Evolutionary conservation across 192 early-diverging fungal species (phyloP).

Genomic region (Diversispora epigaea): DNA sequence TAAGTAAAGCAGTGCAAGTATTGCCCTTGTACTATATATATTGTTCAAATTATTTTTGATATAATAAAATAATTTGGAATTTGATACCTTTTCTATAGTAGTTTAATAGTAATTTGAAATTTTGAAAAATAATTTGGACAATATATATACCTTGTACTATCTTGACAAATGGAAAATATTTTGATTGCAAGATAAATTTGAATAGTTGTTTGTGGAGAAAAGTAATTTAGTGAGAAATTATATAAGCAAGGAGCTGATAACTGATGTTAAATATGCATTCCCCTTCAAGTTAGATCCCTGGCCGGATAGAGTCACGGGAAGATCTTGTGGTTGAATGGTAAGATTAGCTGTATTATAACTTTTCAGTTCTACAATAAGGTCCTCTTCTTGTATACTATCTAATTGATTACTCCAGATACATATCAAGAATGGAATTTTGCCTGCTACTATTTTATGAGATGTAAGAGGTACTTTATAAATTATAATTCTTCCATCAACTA

Average conservation of each 20-base stretch:
- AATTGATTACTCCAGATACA: slow-evolving; percentile 6
- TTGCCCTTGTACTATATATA: neutral
- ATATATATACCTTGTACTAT: neutral
- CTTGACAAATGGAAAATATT: neutral
- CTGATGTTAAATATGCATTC: neutral
- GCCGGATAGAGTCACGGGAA: slow-evolving; percentile 15
- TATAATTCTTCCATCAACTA: slow-evolving; percentile 17
- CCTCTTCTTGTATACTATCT: neutral
- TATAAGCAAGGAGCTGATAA: slow-evolving; percentile 18
- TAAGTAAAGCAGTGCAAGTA: neutral
- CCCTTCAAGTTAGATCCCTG: slow-evolving; percentile 7
- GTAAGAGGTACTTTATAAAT: slow-evolving; percentile 12
- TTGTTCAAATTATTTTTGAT: too few relatives aligned
- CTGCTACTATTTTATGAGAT: neutral
- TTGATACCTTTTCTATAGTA: too few relatives aligned
- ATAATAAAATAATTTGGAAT: too few relatives aligned
- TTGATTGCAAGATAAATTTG: slow-evolving; percentile 5
- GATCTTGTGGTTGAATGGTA: slow-evolving; percentile 2
- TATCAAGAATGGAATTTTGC: neutral
- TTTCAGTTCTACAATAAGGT: neutral
- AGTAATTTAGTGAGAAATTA: neutral
- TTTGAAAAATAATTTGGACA: too few relatives aligned
- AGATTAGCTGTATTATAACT: slow-evolving; percentile 11
- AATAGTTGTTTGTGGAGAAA: slow-evolving; percentile 2
- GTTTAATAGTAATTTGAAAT: too few relatives aligned